These are phyloP conservation scores for Alternaria ethzedia DNA, from an alignment of 2,329 filamentous ascomycete species.

Conservation along the genomic window DNA sequence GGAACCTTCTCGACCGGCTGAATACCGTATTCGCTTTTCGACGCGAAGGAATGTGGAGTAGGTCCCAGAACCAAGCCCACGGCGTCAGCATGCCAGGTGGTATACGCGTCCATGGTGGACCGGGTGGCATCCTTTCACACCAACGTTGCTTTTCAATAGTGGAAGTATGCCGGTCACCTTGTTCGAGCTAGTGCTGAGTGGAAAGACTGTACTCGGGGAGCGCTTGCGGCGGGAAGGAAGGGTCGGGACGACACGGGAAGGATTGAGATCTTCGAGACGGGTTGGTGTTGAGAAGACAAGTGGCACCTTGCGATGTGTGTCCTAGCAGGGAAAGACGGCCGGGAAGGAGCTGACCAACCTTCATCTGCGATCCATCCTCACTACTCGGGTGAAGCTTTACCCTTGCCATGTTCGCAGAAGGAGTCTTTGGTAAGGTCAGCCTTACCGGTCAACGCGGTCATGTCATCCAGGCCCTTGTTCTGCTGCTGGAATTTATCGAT, in stretches of 20 bases:
- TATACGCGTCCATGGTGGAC: neutral
- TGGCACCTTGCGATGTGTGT: constrained; percentile 11
- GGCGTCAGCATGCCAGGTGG: constrained; percentile 3
- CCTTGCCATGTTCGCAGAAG: neutral
- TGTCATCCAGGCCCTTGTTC: neutral
- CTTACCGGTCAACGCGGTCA: neutral
- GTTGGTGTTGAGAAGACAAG: constrained; percentile 8
- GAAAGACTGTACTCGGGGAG: neutral
- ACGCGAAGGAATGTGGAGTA: constrained; percentile 1
- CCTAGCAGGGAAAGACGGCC: neutral
- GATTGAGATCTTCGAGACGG: neutral
- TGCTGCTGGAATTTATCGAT: neutral
- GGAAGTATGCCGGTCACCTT: neutral
- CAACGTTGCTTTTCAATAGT: neutral
- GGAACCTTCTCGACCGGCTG: constrained; percentile 2
- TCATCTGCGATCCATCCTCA: neutral
- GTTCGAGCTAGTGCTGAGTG: neutral
- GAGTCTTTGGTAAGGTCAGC: neutral
- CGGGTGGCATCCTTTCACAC: neutral
- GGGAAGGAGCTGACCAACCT: neutral
- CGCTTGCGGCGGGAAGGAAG: constrained; percentile 3
- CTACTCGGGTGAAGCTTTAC: neutral
- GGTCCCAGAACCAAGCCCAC: constrained; percentile 2
- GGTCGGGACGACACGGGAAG: constrained; percentile 10
- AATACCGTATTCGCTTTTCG: constrained; percentile 9